Evolutionary conservation across 768 basidiomycete species (phyloP).

Genomic region (Russula griseocarnosa): DNA sequence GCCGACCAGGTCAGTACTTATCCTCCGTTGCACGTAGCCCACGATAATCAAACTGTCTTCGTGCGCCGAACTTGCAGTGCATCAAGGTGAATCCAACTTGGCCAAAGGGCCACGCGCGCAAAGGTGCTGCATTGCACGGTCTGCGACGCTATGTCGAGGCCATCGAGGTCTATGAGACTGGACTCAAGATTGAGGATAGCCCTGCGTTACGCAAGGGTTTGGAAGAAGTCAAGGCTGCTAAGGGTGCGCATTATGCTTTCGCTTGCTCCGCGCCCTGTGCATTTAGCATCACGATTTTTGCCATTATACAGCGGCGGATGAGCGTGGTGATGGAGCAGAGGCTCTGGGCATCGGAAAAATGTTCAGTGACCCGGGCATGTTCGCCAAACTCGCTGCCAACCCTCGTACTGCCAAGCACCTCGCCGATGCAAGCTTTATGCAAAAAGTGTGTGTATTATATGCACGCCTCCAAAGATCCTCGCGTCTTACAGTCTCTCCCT

Average conservation of each 20-base stretch:
- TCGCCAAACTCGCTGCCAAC: constrained; percentile 81
- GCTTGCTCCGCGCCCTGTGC: background rate
- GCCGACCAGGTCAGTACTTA: constrained; percentile 72
- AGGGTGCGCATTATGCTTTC: constrained; percentile 46
- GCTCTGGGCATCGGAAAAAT: constrained; percentile 63
- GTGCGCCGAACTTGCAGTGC: constrained; percentile 48
- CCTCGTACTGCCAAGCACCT: constrained; percentile 82
- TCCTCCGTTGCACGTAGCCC: background rate
- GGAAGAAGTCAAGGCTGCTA: constrained; percentile 81
- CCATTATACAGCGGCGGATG: constrained; percentile 36
- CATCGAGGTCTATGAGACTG: constrained; percentile 75
- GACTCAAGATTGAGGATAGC: constrained; percentile 77
- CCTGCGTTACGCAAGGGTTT: constrained; percentile 82
- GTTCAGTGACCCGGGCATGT: constrained; percentile 79
- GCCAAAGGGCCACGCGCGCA: constrained; percentile 87
- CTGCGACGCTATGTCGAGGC: constrained; percentile 74
- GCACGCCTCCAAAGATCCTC: background rate
- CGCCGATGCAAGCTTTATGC: constrained; percentile 76
- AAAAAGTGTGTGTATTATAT: constrained; percentile 44
- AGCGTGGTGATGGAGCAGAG: constrained; percentile 42
- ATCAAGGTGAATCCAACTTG: constrained; percentile 75
- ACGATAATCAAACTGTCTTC: background rate
- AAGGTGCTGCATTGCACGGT: constrained; percentile 92
- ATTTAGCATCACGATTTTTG: background rate
- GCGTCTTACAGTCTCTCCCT: background rate